Percentiles rank a stretch among this genome's conserved stretches.
phyloP scores from a whole-genome alignment of 164 flowering plant species.

The Pachysandra terminalis region DNA sequence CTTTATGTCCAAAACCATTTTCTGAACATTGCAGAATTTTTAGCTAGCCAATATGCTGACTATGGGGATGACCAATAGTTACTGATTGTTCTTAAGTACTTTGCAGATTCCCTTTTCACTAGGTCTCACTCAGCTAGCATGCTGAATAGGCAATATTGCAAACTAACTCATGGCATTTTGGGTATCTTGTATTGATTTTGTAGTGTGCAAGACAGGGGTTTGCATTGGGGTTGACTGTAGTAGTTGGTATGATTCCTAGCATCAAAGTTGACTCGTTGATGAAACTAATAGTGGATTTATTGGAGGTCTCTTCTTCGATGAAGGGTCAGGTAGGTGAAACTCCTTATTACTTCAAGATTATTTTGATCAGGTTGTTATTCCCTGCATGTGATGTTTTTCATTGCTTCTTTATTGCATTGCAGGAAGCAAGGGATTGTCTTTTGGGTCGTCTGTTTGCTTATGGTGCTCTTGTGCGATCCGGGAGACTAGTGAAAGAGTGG shows the following conservation, averaged over 20 bases:
- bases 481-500: slow-evolving; percentile 65
- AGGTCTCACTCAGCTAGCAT: too few relatives aligned
- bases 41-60: too few relatives aligned
- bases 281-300: slow-evolving; percentile 56
- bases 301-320: slow-evolving; percentile 90
- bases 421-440: slow-evolving; percentile 85
- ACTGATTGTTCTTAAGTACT: too few relatives aligned
- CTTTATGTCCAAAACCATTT: too few relatives aligned
- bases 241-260: slow-evolving; percentile 41
- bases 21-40: too few relatives aligned
- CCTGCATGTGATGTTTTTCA: background rate
- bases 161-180: slow-evolving; percentile 12
- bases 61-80: too few relatives aligned
- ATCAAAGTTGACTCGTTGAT: slow-evolving; percentile 61
- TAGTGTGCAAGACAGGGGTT: slow-evolving; percentile 99
- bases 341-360: background rate
- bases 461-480: slow-evolving; percentile 87
- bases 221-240: slow-evolving; percentile 71
- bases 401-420: slow-evolving; percentile 22
- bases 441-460: slow-evolving; percentile 92
- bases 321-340: slow-evolving; percentile 79
- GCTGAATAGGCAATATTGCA: background rate
- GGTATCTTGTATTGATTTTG: slow-evolving; percentile 24
- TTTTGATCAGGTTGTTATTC: slow-evolving; percentile 1
- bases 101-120: background rate